Base-by-base conservation (phyloP, 2,329 filamentous ascomycete genomes). In the Venturia pyrina region DNA sequence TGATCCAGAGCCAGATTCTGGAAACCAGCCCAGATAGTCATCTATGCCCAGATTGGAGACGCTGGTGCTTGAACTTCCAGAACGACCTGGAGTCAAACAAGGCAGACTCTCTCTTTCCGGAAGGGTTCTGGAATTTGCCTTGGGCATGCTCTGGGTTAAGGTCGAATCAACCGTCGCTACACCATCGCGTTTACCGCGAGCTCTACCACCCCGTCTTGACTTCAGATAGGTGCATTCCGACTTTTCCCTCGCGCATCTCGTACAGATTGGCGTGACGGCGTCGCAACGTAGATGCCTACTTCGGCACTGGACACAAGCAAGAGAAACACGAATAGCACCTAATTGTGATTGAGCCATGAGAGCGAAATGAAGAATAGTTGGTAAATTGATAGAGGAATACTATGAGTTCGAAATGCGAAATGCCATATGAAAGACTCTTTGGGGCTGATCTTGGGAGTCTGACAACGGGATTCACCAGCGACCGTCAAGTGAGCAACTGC, bases 251-350 rank as follows among this genome's bases (percentile, higher is more conserved):
- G 19, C 24, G 56, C 62, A 64, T 56, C 62, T 19, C 10, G 32
- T 19, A 34, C 63, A 65, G 21, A 61, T 43, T 15, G 63, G 63
- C 17, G n/a, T 44, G 50, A 62, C 37, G 5, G 50, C 63, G 43
- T 65, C 63, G 37, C 63, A 65, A 17, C 53, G 24, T 7, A 65
- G 41, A 32, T 65, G 63, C 15, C 53, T n/a, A 53, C 28, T 40
- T 13, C 63, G 56, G 24, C 63, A 65, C 41, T 65, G 63, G 15
- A 65, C 53, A 37, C 63, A 65, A 19, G 63, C 63, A 13, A 65
- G 41, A 3, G 43, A 50, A 13, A 56, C 62, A 17, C 62, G 56
- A 15, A 60, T 37, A 28, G 56, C 56, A 8, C 19, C 46, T 21
- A 19, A 7, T 50, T 50, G 46, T 50, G 5, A 19, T 21, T 50